A percentile compares a stretch with the other conserved stretches of the same genome.
Conservation (phyloP, 306 rosid species). For the Arachis hypogaea region DNA sequence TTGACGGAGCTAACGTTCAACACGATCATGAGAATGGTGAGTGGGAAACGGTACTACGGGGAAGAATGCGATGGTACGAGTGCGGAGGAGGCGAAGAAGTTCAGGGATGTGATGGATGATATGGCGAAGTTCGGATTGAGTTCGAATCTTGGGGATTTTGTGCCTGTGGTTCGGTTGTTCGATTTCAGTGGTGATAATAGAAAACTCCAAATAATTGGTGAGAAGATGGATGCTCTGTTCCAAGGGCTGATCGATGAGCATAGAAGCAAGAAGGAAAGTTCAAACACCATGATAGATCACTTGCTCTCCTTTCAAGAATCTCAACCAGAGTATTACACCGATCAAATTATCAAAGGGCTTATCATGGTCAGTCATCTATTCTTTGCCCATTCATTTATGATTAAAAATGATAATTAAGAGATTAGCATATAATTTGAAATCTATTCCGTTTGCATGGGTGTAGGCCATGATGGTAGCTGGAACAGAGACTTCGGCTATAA, state of each 20-base stretch:
- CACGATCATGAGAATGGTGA: conserved; percentile 65
- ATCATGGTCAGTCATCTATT: conserved; percentile 50
- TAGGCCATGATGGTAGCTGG: conserved; percentile 58
- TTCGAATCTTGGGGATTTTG: conserved; percentile 45
- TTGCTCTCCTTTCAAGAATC: conserved; percentile 53
- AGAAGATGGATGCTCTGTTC: conserved; percentile 44
- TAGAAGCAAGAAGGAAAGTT: conserved; percentile 30
- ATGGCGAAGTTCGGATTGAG: conserved; percentile 8
- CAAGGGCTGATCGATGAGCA: conserved; percentile 69
- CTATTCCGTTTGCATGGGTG: neutral
- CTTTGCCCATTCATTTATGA: too few species aligned
- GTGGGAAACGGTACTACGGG: conserved; percentile 69
- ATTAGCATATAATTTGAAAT: too few species aligned
- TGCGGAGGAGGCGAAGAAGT: conserved; percentile 49
- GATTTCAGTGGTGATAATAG: conserved; percentile 31
- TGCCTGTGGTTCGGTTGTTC: conserved; percentile 52
- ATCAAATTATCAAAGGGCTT: conserved; percentile 66
- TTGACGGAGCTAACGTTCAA: conserved; percentile 62
- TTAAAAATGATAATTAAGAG: too few species aligned
- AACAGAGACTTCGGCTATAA: conserved; percentile 55
- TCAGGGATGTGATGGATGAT: conserved; percentile 48
- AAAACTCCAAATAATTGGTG: conserved; percentile 33
- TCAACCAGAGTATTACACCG: conserved; percentile 58
- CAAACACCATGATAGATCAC: conserved; percentile 57
- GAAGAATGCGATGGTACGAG: conserved; percentile 38